Percentiles rank a stretch among this genome's conserved stretches.
Evolutionary conservation across 106 monocot species (phyloP).

Genomic region (Narthecium ossifragum): DNA sequence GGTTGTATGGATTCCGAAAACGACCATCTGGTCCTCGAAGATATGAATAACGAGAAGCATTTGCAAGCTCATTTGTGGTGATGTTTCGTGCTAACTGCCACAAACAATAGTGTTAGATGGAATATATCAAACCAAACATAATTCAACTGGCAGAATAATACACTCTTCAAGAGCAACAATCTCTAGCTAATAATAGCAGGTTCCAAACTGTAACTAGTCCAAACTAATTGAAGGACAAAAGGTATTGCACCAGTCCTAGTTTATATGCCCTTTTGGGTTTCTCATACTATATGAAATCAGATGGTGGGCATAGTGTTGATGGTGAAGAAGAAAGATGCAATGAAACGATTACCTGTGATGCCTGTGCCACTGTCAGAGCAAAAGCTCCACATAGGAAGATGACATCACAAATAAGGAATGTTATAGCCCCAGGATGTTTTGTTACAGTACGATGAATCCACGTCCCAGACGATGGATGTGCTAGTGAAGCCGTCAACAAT

Average conservation of each 20-base stretch:
- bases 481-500: constrained; percentile 48
- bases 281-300: neutral
- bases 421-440: constrained; percentile 62
- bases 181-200: neutral
- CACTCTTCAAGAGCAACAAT: too few relatives aligned
- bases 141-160: too few relatives aligned
- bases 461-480: constrained; percentile 32
- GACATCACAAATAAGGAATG: constrained; percentile 57
- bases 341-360: constrained; percentile 54
- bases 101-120: too few relatives aligned
- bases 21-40: constrained; percentile 73
- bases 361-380: constrained; percentile 54
- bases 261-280: neutral
- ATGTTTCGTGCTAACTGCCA: constrained; percentile 86
- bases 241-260: neutral
- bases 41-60: constrained; percentile 67
- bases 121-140: neutral
- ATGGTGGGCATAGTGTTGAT: neutral
- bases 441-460: constrained; percentile 49
- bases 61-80: constrained; percentile 85
- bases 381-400: constrained; percentile 48
- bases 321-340: neutral
- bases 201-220: neutral
- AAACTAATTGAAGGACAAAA: neutral
- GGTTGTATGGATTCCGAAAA: constrained; percentile 80